phyloP scores from a whole-genome alignment of 108 stramenopile genomes.

The Nitzschia sp. region DNA sequence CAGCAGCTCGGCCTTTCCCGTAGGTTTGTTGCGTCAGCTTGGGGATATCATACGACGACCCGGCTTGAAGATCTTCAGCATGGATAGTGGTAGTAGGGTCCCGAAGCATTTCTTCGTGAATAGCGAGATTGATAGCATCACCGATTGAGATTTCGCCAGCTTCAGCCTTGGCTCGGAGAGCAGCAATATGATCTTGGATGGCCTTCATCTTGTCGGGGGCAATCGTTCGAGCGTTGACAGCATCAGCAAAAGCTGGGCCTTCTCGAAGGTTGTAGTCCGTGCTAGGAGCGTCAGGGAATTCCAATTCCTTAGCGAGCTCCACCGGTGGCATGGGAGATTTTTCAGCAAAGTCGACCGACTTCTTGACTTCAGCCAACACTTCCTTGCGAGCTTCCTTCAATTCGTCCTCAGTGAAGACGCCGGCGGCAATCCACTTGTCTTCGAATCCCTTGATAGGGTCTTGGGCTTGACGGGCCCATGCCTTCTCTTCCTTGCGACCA shows the following conservation, averaged over 20 bases:
- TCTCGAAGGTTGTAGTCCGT: constrained; percentile 92
- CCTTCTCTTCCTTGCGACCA: constrained; percentile 98
- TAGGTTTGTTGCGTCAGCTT: constrained; percentile 98
- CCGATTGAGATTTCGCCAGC: constrained; percentile 95
- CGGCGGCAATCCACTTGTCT: constrained; percentile 70
- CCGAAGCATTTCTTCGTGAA: constrained; percentile 99
- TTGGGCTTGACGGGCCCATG: constrained; percentile 93
- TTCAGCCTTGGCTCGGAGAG: constrained; percentile 79
- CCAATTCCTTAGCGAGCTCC: constrained; percentile 95
- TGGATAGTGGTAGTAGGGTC: constrained; percentile 98
- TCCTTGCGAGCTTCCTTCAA: constrained; percentile 83
- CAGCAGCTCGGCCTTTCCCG: constrained; percentile 93
- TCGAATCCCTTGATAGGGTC: constrained; percentile 97
- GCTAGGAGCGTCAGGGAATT: constrained; percentile 95
- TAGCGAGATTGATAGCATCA: constrained; percentile 98
- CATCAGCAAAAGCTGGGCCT: constrained; percentile 83
- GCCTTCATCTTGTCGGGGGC: constrained; percentile 72
- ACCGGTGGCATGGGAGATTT: constrained; percentile 91
- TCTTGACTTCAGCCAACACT: constrained; percentile 87
- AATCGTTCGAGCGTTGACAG: constrained; percentile 87
- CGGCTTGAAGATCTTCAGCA: constrained; percentile 98
- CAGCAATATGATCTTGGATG: constrained; percentile 73
- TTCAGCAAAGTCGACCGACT: constrained; percentile 91
- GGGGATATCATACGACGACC: constrained; percentile 97
- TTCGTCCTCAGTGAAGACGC: constrained; percentile 89